Conservation (phyloP, 2,329 filamentous ascomycete species). For the Penicillium hordei region DNA sequence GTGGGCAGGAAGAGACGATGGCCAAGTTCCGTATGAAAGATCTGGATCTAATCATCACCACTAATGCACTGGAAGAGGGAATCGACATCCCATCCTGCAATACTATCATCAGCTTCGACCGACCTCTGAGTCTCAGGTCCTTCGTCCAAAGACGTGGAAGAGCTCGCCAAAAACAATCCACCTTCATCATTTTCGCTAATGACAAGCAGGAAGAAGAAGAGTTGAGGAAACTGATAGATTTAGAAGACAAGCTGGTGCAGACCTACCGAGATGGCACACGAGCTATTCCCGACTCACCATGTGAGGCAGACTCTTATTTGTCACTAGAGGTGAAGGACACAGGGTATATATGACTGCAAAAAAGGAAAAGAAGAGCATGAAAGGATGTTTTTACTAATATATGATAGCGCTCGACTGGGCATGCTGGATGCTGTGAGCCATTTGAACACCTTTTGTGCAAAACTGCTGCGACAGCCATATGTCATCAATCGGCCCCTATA, state of each 20-base stretch:
- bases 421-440: neutral
- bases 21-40: neutral
- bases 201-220: neutral
- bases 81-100: slow-evolving; percentile 7
- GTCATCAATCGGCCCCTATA: neutral
- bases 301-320: neutral
- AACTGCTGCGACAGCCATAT: neutral
- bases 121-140: slow-evolving; percentile 1
- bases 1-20: neutral
- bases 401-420: neutral
- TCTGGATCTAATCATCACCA: slow-evolving; percentile 4
- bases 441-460: neutral
- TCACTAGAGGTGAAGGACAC: neutral
- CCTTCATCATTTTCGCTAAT: neutral
- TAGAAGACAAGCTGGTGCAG: neutral
- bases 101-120: slow-evolving; percentile 6
- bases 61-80: slow-evolving; percentile 8
- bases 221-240: neutral
- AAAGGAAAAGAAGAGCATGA: neutral
- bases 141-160: slow-evolving; percentile 5
- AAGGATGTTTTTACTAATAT: neutral
- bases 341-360: neutral
- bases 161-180: slow-evolving; percentile 2
- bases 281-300: neutral
- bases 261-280: neutral